Evolutionary conservation across 371 early-diverging fungal species (phyloP), one percentile per base, ranked within the genome.

Genomic region (Lichtheimia ramosa): DNA sequence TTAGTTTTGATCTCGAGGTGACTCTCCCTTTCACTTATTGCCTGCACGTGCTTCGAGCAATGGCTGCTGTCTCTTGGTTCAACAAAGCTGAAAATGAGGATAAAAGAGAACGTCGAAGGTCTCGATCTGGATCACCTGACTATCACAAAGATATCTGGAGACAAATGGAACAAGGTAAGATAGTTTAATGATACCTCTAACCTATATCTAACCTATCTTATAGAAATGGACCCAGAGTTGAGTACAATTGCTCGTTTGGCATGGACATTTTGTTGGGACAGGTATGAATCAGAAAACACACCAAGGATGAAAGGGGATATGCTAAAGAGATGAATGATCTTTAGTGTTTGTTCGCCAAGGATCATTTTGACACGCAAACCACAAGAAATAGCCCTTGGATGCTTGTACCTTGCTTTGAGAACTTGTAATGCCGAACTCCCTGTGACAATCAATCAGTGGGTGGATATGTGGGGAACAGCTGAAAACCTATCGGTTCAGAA

Each of bases 401-500:
- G 81, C 52, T 54, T 81, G 23, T 81, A 81, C 56, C 69, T 81
- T 40, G 75, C 81, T n/a, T 48, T 74, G 42, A 63, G 70, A 6
- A 68, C 72, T 15, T 63, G 65, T 3, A 50, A 70, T 14, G 66
- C 63, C 12, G 71, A 71, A 53, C 28, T 74, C 43, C 63, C 72
- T 5, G 66, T 74, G 67, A 49, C 92, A 12, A 74, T 77, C 71
- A 71, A 53, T 51, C 50, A 69, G 51, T 77, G 74, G 69, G 78
- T 77, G 3, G 74, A 77, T 57, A 68, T 70, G 65, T 77, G 78
- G 78, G 78, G 78, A 18, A 74, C 74, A 6, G 68, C 72, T 28
- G 74, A 77, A 39, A 74, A 77, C 59, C 69, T 77, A 24, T 77
- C 78, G 20, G 74, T 77, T n/a, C 78, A 77, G 59, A 66, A 73